Conservation (phyloP, 1,284 basidiomycete species). For the Trichosporon asahii region DNA sequence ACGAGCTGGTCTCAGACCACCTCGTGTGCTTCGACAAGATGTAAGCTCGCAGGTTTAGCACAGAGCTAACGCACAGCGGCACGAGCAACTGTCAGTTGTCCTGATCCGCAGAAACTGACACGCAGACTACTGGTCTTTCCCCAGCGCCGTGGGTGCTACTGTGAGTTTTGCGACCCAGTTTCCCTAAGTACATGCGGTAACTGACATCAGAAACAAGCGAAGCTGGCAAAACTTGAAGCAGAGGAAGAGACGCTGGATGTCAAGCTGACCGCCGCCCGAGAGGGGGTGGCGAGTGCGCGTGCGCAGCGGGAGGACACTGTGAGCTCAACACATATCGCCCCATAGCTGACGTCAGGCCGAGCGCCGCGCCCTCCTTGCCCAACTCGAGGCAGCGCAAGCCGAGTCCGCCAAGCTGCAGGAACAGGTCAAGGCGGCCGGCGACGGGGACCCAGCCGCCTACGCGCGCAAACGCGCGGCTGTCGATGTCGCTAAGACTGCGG, state of each 20-base stretch:
- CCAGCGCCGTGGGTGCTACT: constrained; percentile 73
- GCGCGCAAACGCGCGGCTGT: constrained; percentile 69
- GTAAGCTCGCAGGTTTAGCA: constrained; percentile 27
- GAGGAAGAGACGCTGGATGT: constrained; percentile 55
- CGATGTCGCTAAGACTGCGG: constrained; percentile 71
- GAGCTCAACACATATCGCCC: neutral
- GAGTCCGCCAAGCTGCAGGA: constrained; percentile 53
- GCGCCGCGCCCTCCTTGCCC: constrained; percentile 56
- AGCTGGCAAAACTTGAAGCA: constrained; percentile 60
- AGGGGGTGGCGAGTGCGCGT: constrained; percentile 48
- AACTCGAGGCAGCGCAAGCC: constrained; percentile 45
- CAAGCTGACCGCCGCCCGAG: constrained; percentile 59
- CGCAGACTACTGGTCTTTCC: constrained; percentile 87
- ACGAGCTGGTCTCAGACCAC: constrained; percentile 76
- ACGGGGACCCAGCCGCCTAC: constrained; percentile 74
- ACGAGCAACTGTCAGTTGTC: constrained; percentile 73
- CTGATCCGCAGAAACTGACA: neutral
- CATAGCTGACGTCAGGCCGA: constrained; percentile 54
- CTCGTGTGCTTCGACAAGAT: constrained; percentile 82
- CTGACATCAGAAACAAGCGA: constrained; percentile 49
- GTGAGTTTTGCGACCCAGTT: constrained; percentile 53
- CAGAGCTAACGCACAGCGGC: constrained; percentile 53
- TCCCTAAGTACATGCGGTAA: neutral
- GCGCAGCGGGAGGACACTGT: neutral
- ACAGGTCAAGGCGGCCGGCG: constrained; percentile 63